Conservation (phyloP, 352 stramenopile genomes). For the Phytophthora pluvialis region DNA sequence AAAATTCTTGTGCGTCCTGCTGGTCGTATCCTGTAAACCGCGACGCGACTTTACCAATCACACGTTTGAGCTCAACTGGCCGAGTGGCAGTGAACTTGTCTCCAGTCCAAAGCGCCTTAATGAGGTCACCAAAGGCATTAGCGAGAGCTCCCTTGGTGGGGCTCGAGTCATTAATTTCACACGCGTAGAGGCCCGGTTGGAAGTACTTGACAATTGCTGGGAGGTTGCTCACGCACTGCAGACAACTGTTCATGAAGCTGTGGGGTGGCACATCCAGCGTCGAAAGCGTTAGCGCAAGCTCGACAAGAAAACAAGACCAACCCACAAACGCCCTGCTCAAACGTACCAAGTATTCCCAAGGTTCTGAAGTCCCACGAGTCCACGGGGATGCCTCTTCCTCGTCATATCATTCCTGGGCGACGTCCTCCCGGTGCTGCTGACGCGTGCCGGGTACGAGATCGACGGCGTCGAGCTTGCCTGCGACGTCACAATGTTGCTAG, state of each 20-base stretch:
- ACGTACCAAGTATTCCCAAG: constrained; percentile 81
- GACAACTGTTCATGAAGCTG: constrained; percentile 90
- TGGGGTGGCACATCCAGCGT: not conserved
- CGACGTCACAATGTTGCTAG: constrained; percentile 35
- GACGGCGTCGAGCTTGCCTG: constrained; percentile 17
- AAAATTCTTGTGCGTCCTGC: constrained; percentile 91
- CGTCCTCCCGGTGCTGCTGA: constrained; percentile 22
- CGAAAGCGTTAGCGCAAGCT: constrained; percentile 2
- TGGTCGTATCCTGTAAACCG: constrained; percentile 88
- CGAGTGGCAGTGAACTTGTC: constrained; percentile 62
- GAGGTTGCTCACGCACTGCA: constrained; percentile 85
- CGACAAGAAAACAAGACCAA: not conserved
- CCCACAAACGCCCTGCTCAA: not conserved
- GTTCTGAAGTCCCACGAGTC: constrained; percentile 75
- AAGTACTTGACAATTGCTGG: constrained; percentile 65
- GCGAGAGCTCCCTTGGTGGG: constrained; percentile 67
- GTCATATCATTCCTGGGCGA: constrained; percentile 16
- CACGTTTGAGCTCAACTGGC: constrained; percentile 72
- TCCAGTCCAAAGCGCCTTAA: constrained; percentile 69
- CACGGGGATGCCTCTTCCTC: constrained; percentile 44
- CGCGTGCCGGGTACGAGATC: constrained; percentile 18
- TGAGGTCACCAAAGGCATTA: constrained; percentile 73
- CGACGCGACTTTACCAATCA: constrained; percentile 75
- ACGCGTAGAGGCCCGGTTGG: constrained; percentile 42
- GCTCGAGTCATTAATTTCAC: constrained; percentile 66